Base-by-base conservation (phyloP, 202 grass and related monocot species). In the Dendrocalamus latiflorus region DNA sequence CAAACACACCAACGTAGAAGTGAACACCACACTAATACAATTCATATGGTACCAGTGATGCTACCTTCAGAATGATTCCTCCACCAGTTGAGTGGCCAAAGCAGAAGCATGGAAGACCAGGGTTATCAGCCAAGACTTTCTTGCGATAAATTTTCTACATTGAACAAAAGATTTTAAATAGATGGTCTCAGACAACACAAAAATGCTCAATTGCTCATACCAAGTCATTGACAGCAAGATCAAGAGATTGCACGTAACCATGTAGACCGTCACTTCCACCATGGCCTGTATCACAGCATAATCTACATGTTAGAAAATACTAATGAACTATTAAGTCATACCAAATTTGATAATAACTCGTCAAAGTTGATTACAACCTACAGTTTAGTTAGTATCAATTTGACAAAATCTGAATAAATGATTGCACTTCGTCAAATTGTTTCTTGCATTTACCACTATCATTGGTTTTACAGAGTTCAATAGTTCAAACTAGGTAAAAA, bases 191-290 rank as follows among this genome's bases (percentile, higher is more conserved):
- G 47, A 61, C 14, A 43, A 44, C 17, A 42, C 39, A 3, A 54
- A 72, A 65, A 38, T 38, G 55, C n/a, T 50, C 11, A 65, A 17
- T 65, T 48, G 22, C 14, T 54, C 53, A 15, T 95, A 95, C 95
- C 93, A 98, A 86, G 65, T 95, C 95, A 45, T 21, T 70, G 45
- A 98, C 85, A 33, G 91, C 91, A 90, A 92, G 84, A 73, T 95
- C 93, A 70, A 98, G 91, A 68, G 95, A 98, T 41, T 98, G 95
- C 36, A 95, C 93, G 73, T 98, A 98, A 81, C 93, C 95, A 90
- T 98, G 95, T 15, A 98, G 88, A 56, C 85, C 85, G 70, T 98
- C 93, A 45, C 93, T 98, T 80, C 91, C 95, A 58, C 95, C 95
- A 83, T 95, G 95, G 37, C 95, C 95, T 98, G 77, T 49, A 83